Evolutionary conservation across 2,329 filamentous ascomycete genomes (phyloP).

Genomic region (Mycosphaerella sp.): DNA sequence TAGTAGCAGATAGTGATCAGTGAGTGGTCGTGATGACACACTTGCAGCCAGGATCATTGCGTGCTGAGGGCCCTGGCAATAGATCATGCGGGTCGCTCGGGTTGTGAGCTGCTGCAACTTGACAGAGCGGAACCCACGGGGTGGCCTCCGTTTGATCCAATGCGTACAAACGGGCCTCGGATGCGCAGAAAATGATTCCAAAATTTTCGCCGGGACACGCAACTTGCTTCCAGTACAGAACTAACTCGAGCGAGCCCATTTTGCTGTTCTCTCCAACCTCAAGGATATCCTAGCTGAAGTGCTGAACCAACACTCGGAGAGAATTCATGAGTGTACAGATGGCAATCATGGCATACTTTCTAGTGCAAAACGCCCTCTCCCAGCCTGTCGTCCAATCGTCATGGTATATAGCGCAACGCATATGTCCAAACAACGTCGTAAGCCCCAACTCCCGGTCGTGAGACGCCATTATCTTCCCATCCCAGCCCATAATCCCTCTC

Average conservation of each 20-base stretch:
- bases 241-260: background rate
- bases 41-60: conserved; percentile 14
- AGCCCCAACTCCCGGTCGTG: conserved; percentile 13
- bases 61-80: conserved; percentile 8
- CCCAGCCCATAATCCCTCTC: conserved; percentile 1
- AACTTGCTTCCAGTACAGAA: background rate
- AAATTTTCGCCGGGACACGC: background rate
- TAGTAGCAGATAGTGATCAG: no score
- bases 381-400: conserved; percentile 12
- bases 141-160: background rate
- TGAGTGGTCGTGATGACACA: conserved; percentile 6
- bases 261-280: background rate
- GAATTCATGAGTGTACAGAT: background rate
- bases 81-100: conserved; percentile 9
- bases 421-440: background rate
- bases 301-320: background rate
- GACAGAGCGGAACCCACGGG: background rate
- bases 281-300: background rate
- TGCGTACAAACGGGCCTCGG: background rate
- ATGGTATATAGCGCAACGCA: conserved; percentile 14
- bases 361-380: background rate
- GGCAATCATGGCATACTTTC: background rate
- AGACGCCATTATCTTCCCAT: conserved; percentile 13
- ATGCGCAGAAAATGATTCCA: background rate
- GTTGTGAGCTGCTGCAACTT: conserved; percentile 6